A percentile compares a stretch with the other conserved stretches of the same genome.
These are phyloP conservation scores for Aspergillus udagawae DNA, from an alignment of 2,329 filamentous ascomycete genomes.

Conservation along the genomic window DNA sequence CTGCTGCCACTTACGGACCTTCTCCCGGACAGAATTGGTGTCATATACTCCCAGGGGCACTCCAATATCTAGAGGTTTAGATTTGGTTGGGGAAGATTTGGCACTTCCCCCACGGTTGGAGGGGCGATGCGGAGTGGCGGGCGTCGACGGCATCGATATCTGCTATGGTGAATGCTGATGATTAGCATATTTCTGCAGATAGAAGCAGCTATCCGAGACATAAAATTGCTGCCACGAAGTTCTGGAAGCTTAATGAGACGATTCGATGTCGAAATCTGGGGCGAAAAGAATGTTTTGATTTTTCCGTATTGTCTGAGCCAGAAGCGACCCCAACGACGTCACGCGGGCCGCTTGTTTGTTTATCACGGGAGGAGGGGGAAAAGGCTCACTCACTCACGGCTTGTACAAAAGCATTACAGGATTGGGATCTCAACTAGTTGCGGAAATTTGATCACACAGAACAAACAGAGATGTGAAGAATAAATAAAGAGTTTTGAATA, in stretches of 20 bases:
- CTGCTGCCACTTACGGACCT: slow-evolving; percentile 82
- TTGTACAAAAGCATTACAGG: not conserved
- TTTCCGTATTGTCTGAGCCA: not conserved
- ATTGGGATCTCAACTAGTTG: not conserved
- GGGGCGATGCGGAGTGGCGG: slow-evolving; percentile 35
- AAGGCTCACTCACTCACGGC: slow-evolving; percentile 1
- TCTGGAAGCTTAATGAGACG: not conserved
- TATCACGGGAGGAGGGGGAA: not conserved
- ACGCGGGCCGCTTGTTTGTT: slow-evolving; percentile 11
- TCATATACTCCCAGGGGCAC: slow-evolving; percentile 54
- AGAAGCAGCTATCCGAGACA: slow-evolving; percentile 9
- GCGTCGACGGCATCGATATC: slow-evolving; percentile 39
- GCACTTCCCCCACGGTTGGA: slow-evolving; percentile 51
- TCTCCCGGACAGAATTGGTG: slow-evolving; percentile 67
- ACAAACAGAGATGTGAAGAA: not conserved
- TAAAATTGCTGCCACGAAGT: slow-evolving; percentile 1
- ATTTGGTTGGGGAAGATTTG: slow-evolving; percentile 55
- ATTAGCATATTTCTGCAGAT: slow-evolving; percentile 11
- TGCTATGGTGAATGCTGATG: slow-evolving; percentile 5
- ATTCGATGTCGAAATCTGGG: not conserved
- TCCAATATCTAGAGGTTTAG: slow-evolving; percentile 46
- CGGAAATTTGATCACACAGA: not conserved
- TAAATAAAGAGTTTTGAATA: slow-evolving; percentile 2
- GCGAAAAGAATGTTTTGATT: not conserved
- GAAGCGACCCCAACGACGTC: slow-evolving; percentile 10